A percentile compares a stretch with the other conserved stretches of the same genome.
phyloP scores from a whole-genome alignment of 345 rosid species.

The Lepidium sativum region DNA sequence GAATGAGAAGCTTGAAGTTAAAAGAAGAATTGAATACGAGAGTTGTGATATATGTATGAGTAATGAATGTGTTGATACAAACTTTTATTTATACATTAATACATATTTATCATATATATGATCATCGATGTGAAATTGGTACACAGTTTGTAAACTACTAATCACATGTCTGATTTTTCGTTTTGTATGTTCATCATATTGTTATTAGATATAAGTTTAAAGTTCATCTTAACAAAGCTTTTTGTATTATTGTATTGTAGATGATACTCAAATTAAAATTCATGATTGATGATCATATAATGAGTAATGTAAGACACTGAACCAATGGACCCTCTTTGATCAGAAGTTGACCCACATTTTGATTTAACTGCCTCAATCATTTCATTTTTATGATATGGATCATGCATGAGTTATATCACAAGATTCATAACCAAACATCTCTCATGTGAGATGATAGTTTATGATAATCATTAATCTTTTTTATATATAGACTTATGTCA shows the following conservation, averaged over 20 bases:
- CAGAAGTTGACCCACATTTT: constrained; percentile 3
- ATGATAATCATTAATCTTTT: no score
- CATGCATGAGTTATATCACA: neutral
- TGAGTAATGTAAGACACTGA: constrained; percentile 17
- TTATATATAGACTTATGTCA: neutral
- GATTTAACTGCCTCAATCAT: constrained; percentile 12
- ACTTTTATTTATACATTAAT: constrained; percentile 9
- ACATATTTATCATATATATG: constrained; percentile 6
- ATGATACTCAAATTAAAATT: neutral
- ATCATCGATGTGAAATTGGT: constrained; percentile 1
- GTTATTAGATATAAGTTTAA: neutral
- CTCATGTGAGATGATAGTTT: neutral
- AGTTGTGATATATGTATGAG: neutral
- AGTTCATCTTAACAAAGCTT: neutral
- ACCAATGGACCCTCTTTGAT: constrained; percentile 7
- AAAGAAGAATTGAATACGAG: constrained; percentile 6
- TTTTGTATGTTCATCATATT: neutral
- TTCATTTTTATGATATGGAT: neutral
- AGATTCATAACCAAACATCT: neutral
- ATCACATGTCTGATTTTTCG: neutral
- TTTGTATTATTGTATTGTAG: neutral
- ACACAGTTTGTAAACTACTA: neutral
- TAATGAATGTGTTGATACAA: constrained; percentile 1
- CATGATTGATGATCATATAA: neutral
- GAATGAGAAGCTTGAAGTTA: neutral